phyloP scores from a whole-genome alignment of 2,329 filamentous ascomycete genomes.

The Pseudogymnoascus sp. region DNA sequence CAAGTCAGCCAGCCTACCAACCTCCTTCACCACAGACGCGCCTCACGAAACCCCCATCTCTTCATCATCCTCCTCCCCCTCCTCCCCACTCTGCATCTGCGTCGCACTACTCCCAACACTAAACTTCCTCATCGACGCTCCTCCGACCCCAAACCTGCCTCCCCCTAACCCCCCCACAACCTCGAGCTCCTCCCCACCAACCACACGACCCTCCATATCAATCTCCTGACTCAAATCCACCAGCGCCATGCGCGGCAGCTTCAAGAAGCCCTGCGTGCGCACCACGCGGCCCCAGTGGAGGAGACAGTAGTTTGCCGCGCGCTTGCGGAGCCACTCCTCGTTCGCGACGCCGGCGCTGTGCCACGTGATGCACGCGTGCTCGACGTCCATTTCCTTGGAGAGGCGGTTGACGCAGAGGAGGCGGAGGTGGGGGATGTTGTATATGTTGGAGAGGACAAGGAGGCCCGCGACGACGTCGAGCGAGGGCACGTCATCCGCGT shows the following conservation, averaged over 20 bases:
- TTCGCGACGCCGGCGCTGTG: slow-evolving; percentile 83
- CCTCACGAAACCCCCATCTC: slow-evolving; percentile 47
- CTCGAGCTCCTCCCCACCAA: slow-evolving; percentile 48
- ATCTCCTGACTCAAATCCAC: slow-evolving; percentile 91
- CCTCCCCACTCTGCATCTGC: slow-evolving; percentile 41
- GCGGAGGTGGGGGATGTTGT: slow-evolving; percentile 89
- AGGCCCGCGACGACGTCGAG: slow-evolving; percentile 86
- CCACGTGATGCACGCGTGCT: slow-evolving; percentile 94
- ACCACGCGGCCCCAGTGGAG: slow-evolving; percentile 93
- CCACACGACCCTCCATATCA: slow-evolving; percentile 82
- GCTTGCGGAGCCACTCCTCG: slow-evolving; percentile 87
- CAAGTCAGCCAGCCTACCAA: neutral
- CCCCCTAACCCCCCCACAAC: slow-evolving; percentile 42
- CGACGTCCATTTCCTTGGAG: slow-evolving; percentile 83
- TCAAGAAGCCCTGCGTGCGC: slow-evolving; percentile 77
- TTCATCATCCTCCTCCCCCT: slow-evolving; percentile 54
- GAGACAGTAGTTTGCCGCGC: slow-evolving; percentile 81
- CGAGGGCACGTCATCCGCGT: slow-evolving; percentile 47
- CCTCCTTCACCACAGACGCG: neutral
- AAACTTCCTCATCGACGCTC: slow-evolving; percentile 41
- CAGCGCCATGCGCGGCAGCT: slow-evolving; percentile 67
- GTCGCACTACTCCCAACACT: slow-evolving; percentile 53
- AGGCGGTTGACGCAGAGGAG: slow-evolving; percentile 86
- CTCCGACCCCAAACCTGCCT: slow-evolving; percentile 39
- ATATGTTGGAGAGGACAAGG: slow-evolving; percentile 95